A percentile compares a stretch with the other conserved stretches of the same genome.
Conservation (phyloP, 176 grass and related monocot genomes). For the Chloris gayana region DNA sequence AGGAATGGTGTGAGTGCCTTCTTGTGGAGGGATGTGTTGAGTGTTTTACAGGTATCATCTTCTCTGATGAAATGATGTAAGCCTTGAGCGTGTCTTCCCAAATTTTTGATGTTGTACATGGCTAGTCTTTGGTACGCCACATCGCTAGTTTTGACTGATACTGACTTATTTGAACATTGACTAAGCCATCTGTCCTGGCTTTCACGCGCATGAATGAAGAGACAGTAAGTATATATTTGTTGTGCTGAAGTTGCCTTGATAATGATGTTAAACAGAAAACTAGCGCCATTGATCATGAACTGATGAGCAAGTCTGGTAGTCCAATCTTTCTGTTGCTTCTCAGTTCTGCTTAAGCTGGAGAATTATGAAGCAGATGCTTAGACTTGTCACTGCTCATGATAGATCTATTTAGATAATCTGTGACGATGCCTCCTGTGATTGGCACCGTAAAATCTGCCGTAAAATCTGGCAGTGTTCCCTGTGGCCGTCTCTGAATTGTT, state of each 20-base stretch:
- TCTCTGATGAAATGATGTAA: constrained; percentile 46
- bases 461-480: neutral
- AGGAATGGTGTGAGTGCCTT: constrained; percentile 38
- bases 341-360: neutral
- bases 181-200: constrained; percentile 43
- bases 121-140: constrained; percentile 12
- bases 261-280: neutral
- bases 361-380: neutral
- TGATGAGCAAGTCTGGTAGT: constrained; percentile 12
- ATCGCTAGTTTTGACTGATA: constrained; percentile 33
- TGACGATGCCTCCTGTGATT: neutral
- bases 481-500: neutral
- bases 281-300: neutral
- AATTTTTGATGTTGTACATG: constrained; percentile 38
- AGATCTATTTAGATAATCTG: neutral
- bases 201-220: constrained; percentile 42
- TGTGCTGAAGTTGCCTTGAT: constrained; percentile 1
- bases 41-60: constrained; percentile 47
- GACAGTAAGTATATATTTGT: constrained; percentile 20
- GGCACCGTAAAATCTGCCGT: neutral
- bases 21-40: constrained; percentile 38
- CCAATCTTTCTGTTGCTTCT: neutral
- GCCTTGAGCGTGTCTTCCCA: constrained; percentile 40
- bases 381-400: neutral
- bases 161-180: constrained; percentile 19